Evolutionary conservation across 495 filamentous ascomycete species (phyloP), one percentile per base, ranked within the genome.

Genomic region (Articulospora tetracladia): DNA sequence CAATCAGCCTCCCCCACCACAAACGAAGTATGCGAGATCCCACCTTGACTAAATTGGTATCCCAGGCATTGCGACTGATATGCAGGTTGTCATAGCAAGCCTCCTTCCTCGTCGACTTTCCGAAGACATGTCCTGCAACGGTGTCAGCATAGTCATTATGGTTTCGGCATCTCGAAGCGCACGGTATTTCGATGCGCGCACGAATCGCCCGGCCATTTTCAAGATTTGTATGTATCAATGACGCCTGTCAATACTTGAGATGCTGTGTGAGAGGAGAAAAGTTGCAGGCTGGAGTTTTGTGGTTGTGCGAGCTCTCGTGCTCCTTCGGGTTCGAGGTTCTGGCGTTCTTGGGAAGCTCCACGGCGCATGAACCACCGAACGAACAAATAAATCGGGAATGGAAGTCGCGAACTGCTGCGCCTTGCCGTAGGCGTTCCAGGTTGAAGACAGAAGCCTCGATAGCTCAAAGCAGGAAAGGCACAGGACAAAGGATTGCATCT

Each of bases 181-280:
- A 97, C 95, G 92, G 79, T 97, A 98, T 76, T 98, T 98, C 68
- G 93, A 97, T 73, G 92, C 87, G 77, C 94, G 88, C 74, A 98
- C 95, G 77, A 98, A 98, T 74, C 94, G 91, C 72, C 92, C 92
- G 72, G 93, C 86, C 94, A 98, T 98, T 20, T 48, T 51, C 53
- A 53, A 7, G 13, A 50, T 47, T 11, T 1, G 32, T 10, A 32
- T 46, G 52, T 44, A 32, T 50, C 22, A 24, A 39, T 34, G 22
- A 47, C 26, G 7, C 3, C 17, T 23, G 46, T 32, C 25, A 24
- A 22, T 50, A 22, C 47, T 24, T 4, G 20, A 25, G n/a, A 25
- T 50, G 23, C 17, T 26, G 47, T 4, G 2, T 26, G 24, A 4
- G 47, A 24, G 47, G 39, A 15, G 17, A 44, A 15, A 17, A 19